Conservation (phyloP, 306 rosid genomes). For the Nissolia schottii region DNA sequence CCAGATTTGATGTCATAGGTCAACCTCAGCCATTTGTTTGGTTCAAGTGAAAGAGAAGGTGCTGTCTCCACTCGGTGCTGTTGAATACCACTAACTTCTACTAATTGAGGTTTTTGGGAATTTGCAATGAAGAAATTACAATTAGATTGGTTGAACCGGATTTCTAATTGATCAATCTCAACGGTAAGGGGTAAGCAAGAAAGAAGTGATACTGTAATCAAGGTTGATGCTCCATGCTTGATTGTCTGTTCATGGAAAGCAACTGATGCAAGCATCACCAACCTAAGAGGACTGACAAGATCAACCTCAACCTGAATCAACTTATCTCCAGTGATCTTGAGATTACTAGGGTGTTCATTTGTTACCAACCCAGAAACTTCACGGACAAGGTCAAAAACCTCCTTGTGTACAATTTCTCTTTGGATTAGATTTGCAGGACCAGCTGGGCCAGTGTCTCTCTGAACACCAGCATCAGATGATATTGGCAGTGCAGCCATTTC, state of each 20-base stretch:
- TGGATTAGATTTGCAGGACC: constrained; percentile 67
- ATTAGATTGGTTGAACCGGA: constrained; percentile 79
- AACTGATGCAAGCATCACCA: constrained; percentile 87
- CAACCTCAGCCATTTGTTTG: constrained; percentile 88
- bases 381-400: constrained; percentile 62
- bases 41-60: constrained; percentile 56
- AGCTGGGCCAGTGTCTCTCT: constrained; percentile 72
- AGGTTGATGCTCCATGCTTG: constrained; percentile 67
- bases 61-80: constrained; percentile 48
- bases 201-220: constrained; percentile 69
- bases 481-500: constrained; percentile 95
- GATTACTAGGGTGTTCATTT: constrained; percentile 34
- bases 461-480: constrained; percentile 51
- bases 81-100: constrained; percentile 40
- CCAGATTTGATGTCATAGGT: constrained; percentile 78
- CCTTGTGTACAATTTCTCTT: constrained; percentile 69
- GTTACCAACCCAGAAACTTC: constrained; percentile 42
- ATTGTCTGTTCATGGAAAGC: constrained; percentile 84
- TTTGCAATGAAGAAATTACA: constrained; percentile 72
- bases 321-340: constrained; percentile 45
- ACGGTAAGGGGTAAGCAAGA: constrained; percentile 70
- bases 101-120: constrained; percentile 48
- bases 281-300: constrained; percentile 86
- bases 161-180: constrained; percentile 75
- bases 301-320: constrained; percentile 87